Conservation (phyloP, 129 eudicot species). For the Kitagawia praeruptora region DNA sequence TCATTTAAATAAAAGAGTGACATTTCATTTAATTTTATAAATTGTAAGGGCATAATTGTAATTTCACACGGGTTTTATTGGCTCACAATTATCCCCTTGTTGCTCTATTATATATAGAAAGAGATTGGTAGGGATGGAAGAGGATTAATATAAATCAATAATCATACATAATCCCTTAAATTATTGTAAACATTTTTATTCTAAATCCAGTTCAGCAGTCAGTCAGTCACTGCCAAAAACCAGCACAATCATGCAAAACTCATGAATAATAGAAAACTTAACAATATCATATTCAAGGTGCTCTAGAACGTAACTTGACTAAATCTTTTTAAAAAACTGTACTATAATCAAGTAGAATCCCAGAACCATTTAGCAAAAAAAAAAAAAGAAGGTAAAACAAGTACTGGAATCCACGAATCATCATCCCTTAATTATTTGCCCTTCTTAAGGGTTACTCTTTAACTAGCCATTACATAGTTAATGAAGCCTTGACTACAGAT, state of each 20-base stretch:
- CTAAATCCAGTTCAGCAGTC: background rate
- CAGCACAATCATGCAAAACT: background rate
- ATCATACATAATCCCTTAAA: background rate
- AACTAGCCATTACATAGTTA: background rate
- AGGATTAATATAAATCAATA: background rate
- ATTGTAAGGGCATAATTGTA: too few species aligned
- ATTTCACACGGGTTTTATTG: too few species aligned
- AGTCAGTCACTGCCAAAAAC: background rate
- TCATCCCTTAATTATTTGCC: background rate
- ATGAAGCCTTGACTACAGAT: background rate
- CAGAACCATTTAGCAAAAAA: background rate
- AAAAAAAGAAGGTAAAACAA: background rate
- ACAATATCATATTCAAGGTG: background rate
- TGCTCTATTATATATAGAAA: too few species aligned
- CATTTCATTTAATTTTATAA: too few species aligned
- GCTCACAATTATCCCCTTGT: too few species aligned
- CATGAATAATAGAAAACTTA: background rate
- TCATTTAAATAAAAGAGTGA: too few species aligned
- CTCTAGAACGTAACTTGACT: background rate
- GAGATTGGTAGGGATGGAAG: too few species aligned
- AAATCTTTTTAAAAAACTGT: background rate
- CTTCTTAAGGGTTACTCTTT: background rate
- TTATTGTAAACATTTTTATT: background rate
- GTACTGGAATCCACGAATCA: background rate
- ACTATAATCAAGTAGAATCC: background rate